phyloP scores from a whole-genome alignment of 1,284 basidiomycete genomes.

The Agaricales sp. region DNA sequence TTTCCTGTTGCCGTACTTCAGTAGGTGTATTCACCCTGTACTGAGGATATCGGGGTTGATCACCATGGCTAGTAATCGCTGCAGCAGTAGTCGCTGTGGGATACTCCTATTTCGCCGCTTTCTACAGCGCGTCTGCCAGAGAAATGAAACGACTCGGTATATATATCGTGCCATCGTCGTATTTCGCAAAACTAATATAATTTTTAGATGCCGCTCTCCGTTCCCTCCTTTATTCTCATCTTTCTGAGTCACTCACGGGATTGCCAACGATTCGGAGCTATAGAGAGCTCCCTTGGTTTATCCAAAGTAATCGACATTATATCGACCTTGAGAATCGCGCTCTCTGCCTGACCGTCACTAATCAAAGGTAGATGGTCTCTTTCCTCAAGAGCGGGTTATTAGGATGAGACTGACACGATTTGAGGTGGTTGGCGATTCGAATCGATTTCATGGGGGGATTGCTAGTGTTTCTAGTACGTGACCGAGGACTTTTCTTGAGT shows the following conservation, averaged over 20 bases:
- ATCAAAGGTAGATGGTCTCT: constrained; percentile 42
- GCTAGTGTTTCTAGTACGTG: constrained; percentile 1
- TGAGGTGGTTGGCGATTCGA: neutral
- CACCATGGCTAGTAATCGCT: constrained; percentile 88
- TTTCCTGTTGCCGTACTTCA: constrained; percentile 63
- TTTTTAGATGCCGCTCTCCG: constrained; percentile 53
- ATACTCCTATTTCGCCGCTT: constrained; percentile 46
- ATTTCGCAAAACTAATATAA: constrained; percentile 12
- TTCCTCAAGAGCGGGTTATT: too few species aligned
- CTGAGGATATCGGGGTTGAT: constrained; percentile 34
- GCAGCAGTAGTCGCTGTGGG: constrained; percentile 35
- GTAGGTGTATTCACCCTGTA: constrained; percentile 22
- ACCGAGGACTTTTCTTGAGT: constrained; percentile 2
- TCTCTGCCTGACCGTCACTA: constrained; percentile 47
- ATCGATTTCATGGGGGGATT: constrained; percentile 7
- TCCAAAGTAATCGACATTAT: constrained; percentile 58
- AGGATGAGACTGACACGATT: too few species aligned
- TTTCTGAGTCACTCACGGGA: constrained; percentile 72
- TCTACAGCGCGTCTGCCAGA: constrained; percentile 59
- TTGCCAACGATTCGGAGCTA: constrained; percentile 71
- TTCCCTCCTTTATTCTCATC: constrained; percentile 69
- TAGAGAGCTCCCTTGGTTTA: constrained; percentile 51
- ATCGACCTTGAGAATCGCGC: constrained; percentile 71
- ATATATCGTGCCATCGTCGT: constrained; percentile 6
- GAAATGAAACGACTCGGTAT: constrained; percentile 62